phyloP scores from a whole-genome alignment of 73 alveolate genomes.

The Symbiodinium natans region DNA sequence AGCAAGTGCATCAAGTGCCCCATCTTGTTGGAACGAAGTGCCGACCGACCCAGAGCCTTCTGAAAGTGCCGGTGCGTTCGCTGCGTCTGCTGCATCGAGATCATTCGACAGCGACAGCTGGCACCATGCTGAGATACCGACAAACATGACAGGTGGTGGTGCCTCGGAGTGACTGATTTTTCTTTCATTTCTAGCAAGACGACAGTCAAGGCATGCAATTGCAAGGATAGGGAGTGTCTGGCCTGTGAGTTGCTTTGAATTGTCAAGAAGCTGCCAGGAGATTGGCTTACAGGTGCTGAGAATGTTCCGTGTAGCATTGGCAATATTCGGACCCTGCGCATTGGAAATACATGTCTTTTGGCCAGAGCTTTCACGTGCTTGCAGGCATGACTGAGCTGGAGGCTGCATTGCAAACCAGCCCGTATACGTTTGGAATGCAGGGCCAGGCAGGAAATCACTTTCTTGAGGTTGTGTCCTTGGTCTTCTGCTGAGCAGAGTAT shows the following conservation, averaged over 20 bases:
- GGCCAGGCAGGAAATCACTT: not conserved
- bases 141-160: slow-evolving; percentile 1
- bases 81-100: not conserved
- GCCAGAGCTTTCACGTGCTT: too few relatives aligned
- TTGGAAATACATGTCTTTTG: too few relatives aligned
- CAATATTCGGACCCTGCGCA: too few relatives aligned
- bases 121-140: slow-evolving; percentile 37
- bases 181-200: too few relatives aligned
- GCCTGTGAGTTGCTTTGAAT: too few relatives aligned
- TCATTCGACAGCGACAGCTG: slow-evolving; percentile 35
- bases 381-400: not conserved
- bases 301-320: too few relatives aligned
- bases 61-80: not conserved
- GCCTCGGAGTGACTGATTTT: not conserved
- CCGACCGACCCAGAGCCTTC: not conserved
- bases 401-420: not conserved
- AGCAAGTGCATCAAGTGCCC: not conserved
- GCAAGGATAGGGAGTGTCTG: too few relatives aligned
- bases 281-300: too few relatives aligned
- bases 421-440: not conserved
- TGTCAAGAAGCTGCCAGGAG: too few relatives aligned
- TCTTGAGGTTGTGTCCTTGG: not conserved
- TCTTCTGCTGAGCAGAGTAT: too few relatives aligned
- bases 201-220: too few relatives aligned
- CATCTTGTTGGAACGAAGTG: slow-evolving; percentile 61